phyloP scores from a whole-genome alignment of 805 yeast species.

The Barnettozyma populi region DNA sequence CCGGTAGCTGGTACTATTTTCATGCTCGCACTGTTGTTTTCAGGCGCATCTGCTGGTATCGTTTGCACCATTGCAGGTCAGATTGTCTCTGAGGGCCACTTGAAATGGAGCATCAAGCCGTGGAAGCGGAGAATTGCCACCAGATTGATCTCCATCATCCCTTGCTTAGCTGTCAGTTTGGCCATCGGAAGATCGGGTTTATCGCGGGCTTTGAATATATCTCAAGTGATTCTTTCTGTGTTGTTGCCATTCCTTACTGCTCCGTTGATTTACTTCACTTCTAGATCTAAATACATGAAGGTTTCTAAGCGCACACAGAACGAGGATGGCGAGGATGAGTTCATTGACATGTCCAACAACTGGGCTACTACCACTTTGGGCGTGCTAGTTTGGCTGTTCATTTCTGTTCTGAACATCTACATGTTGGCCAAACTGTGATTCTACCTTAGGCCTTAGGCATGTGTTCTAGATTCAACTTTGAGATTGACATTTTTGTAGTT shows the following conservation, averaged over 20 bases:
- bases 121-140: conserved; percentile 78
- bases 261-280: conserved; percentile 80
- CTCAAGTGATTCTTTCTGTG: conserved; percentile 80
- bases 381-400: conserved; percentile 60
- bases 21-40: conserved; percentile 75
- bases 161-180: conserved; percentile 69
- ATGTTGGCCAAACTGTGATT: conserved; percentile 39
- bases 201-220: conserved; percentile 67
- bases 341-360: conserved; percentile 54
- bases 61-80: conserved; percentile 94
- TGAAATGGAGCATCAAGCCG: conserved; percentile 75
- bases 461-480: no score
- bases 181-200: conserved; percentile 72
- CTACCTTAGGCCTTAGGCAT: no score
- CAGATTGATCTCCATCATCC: conserved; percentile 71
- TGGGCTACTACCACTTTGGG: conserved; percentile 51
- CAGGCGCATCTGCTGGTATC: conserved; percentile 89
- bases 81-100: conserved; percentile 86
- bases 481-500: no score
- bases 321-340: conserved; percentile 15
- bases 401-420: conserved; percentile 67
- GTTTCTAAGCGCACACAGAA: conserved; percentile 30
- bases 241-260: conserved; percentile 80
- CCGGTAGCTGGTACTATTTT: conserved; percentile 78
- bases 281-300: conserved; percentile 62